A percentile compares a stretch with the other conserved stretches of the same genome.
Evolutionary conservation across 2,329 filamentous ascomycete species (phyloP).

Genomic region (Ascochyta koolunga): DNA sequence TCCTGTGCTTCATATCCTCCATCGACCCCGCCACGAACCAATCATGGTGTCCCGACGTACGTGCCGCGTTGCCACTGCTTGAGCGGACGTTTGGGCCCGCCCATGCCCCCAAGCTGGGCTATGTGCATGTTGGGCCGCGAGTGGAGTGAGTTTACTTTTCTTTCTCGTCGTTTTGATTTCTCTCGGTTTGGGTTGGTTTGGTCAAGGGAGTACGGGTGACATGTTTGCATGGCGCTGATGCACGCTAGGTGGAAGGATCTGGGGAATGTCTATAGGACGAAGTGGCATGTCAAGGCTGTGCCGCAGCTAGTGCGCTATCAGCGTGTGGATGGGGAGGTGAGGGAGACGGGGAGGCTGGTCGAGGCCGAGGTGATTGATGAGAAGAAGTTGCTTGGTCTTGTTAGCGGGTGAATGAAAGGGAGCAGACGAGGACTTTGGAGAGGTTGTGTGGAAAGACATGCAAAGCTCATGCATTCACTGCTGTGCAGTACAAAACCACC

Average conservation of each 20-base stretch:
- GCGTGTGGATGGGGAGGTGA: not conserved
- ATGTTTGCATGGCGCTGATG: not conserved
- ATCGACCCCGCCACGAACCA: slow-evolving; percentile 11
- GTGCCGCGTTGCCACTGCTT: slow-evolving; percentile 14
- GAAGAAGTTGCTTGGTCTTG: not conserved
- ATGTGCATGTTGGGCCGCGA: slow-evolving; percentile 18
- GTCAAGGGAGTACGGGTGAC: too few species aligned
- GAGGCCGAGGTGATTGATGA: slow-evolving; percentile 8
- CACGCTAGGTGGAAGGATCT: slow-evolving; percentile 7
- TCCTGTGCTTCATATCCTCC: slow-evolving; percentile 16
- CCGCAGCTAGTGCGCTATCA: slow-evolving; percentile 8
- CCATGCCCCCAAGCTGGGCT: not conserved
- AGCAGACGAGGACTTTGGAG: too few species aligned
- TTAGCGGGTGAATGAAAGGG: too few species aligned
- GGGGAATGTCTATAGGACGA: slow-evolving; percentile 9
- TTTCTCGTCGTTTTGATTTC: not conserved
- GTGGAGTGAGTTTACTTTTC: slow-evolving; percentile 9
- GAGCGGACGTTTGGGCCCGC: slow-evolving; percentile 1
- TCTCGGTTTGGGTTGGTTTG: too few species aligned
- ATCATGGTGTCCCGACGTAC: slow-evolving; percentile 23
- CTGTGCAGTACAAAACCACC: not conserved
- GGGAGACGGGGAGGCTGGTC: slow-evolving; percentile 6
- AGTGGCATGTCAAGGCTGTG: slow-evolving; percentile 9
- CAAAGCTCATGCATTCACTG: not conserved
- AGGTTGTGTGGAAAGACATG: not conserved